Evolutionary conservation across 225 moss, liverwort and hornwort species (phyloP), one percentile per base, ranked within the genome.

Genomic region (Asterella californica): DNA sequence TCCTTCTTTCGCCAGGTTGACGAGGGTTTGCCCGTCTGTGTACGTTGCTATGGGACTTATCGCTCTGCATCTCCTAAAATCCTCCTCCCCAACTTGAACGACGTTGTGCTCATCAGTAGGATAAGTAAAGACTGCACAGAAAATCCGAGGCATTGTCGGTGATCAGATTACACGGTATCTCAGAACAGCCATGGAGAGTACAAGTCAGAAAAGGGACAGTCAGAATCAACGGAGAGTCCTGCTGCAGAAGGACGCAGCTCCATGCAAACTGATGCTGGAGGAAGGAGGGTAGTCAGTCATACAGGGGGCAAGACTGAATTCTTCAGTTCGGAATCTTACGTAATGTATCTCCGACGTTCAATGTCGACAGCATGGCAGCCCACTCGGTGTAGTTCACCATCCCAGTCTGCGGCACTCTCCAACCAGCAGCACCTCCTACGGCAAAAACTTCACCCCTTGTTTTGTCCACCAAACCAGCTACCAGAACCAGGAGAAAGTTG

Each of bases 361-460:
- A 66, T 46, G 75, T 82, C 1, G 83, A 72, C 32, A 87, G 76
- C 86, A 87, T 87, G 7, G 83, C 70, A 34, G 79, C 83, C 86
- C 86, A 87, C n/a, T 87, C 86, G 27, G 86, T 87, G 75, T 87
- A 87, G 81, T 87, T 87, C 1, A 87, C 83, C 76, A 63, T 82
- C 24, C 83, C 81, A 15, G 74, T 72, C 33, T 79, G 79, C 1
- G 86, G 86, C 0, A 83, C 76, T 36, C 83, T 83, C 86, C 86
- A 87, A 0, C 86, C 86, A 6, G 86, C 83, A 7, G 86, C 81
- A 76, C 86, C 86, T 79, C 86, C 86, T 0, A 87, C 86, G 5
- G 83, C 83, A 24, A 87, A 87, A 2, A 87, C 81, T 69, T 87
- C 86, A 3, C 80, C 83, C 30, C 54, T 47, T 12, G 47, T 64